Evolutionary conservation across 306 rosid genomes (phyloP), one percentile per base, ranked within the genome.

Genomic region (Ziziphus jujuba): DNA sequence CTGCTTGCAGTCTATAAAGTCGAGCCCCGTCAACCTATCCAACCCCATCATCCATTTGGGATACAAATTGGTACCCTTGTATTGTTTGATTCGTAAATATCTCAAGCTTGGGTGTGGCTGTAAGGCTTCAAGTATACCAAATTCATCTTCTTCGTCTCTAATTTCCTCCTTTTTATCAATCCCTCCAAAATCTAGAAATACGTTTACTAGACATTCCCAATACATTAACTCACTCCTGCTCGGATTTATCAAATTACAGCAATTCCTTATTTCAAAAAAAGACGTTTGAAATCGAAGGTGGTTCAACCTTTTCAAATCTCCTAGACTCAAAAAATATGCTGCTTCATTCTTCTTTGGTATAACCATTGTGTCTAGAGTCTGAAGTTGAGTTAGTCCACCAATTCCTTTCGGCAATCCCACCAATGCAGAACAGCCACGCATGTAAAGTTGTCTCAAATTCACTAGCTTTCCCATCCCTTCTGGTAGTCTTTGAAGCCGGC

Each of bases 341-440:
- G 44, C 60, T 33, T 52, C 53, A 7, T 25, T 43, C 1, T 35
- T 5, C 6, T 38, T 1, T 12, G 75, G 69, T 23, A 61, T 38
- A 11, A 53, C 9, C 14, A 61, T 17, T 48, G 16, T 34, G 19
- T 71, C 69, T 2, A 71, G 53, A 9, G n/a, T 61, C 28, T 51
- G 69, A 10, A 71, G 69, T 45, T 54, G 14, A 16, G 25, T 60
- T 17, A 71, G 21, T 16, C 23, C 35, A 2, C 48, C 68, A 17
- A 71, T 13, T 40, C 75, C 69, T 19, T 24, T 71, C 2, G 75
- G 75, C 36, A 71, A 38, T 20, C 60, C 60, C 61, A 36, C 16
- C 0, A 71, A 20, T 9, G 28, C 23, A 36, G 2, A 1, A 22
- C 33, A 61, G 4, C 13, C 35, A 19, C 1, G 8, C 9, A 51